phyloP scores from a whole-genome alignment of 805 yeast species.

The Yamadazyma kitorensis region DNA sequence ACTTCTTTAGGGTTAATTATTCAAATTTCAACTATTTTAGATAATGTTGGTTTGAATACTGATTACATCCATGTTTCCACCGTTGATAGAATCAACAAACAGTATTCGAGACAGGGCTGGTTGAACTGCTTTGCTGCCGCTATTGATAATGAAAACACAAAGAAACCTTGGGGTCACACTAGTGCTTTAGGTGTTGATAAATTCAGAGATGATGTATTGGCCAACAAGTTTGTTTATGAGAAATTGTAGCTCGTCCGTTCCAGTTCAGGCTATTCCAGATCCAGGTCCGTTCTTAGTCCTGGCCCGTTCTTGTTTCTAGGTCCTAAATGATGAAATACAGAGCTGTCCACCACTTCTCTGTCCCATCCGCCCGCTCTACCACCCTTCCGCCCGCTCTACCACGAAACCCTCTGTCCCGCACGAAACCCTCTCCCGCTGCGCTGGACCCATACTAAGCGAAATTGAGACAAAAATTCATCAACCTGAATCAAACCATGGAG shows the following conservation, averaged over 20 bases:
- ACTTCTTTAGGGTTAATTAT: conserved; percentile 30
- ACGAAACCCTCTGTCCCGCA: neutral
- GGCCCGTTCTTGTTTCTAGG: too few relatives aligned
- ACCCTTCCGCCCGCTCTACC: neutral
- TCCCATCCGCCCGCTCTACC: neutral
- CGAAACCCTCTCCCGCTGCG: conserved; percentile 1
- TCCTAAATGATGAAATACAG: too few relatives aligned
- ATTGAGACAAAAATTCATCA: neutral
- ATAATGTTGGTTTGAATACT: conserved; percentile 28
- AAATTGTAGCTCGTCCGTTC: conserved; percentile 12
- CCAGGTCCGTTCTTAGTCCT: too few relatives aligned
- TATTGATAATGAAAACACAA: conserved; percentile 26
- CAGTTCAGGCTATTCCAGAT: too few relatives aligned
- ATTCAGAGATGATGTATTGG: conserved; percentile 26
- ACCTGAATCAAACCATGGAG: too few relatives aligned
- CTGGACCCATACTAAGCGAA: too few relatives aligned
- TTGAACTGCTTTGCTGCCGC: conserved; percentile 27
- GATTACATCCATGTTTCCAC: conserved; percentile 27
- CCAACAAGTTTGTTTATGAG: conserved; percentile 21
- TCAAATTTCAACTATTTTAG: conserved; percentile 31
- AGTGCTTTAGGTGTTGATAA: conserved; percentile 27
- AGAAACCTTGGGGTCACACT: conserved; percentile 38
- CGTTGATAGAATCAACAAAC: conserved; percentile 22
- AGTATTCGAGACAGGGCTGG: conserved; percentile 28
- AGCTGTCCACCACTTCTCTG: neutral